phyloP scores from a whole-genome alignment of 2,329 filamentous ascomycete species.

The Ceratocystis smalleyi region DNA sequence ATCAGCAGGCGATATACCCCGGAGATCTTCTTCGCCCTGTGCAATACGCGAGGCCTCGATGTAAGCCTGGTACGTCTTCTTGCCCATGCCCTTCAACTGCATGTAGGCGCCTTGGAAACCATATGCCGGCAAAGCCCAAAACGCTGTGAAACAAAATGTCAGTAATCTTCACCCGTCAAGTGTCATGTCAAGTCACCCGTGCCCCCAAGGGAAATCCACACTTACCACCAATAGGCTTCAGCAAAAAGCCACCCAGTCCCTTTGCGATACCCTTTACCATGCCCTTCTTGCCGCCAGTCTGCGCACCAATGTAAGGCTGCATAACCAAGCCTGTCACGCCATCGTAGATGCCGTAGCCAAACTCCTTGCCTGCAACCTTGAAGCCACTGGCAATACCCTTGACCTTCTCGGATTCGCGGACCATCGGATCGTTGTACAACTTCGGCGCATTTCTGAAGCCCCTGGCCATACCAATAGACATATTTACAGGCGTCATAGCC shows the following conservation, averaged over 20 bases:
- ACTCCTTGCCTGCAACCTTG: conserved; percentile 61
- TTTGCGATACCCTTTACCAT: conserved; percentile 68
- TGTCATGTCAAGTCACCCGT: neutral
- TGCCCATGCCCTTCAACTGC: conserved; percentile 55
- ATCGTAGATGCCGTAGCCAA: conserved; percentile 64
- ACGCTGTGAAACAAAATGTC: conserved; percentile 7
- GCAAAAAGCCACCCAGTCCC: conserved; percentile 62
- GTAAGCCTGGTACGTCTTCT: conserved; percentile 59
- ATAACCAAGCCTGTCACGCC: conserved; percentile 67
- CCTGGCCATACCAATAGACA: conserved; percentile 65
- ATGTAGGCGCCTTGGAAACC: conserved; percentile 70
- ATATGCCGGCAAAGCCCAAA: conserved; percentile 45
- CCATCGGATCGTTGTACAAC: conserved; percentile 70
- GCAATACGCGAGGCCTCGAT: conserved; percentile 61
- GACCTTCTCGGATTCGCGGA: conserved; percentile 64
- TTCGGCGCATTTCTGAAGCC: conserved; percentile 80
- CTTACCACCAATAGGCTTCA: conserved; percentile 64
- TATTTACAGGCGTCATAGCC: conserved; percentile 68
- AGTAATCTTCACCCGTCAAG: neutral
- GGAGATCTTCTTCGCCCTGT: conserved; percentile 56
- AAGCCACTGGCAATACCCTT: conserved; percentile 63
- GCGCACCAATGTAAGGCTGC: conserved; percentile 51
- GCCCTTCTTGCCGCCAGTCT: conserved; percentile 38
- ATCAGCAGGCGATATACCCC: conserved; percentile 39
- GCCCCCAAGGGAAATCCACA: conserved; percentile 20